Base-by-base conservation (phyloP, 768 basidiomycete genomes). In the Tylopilus sp. region DNA sequence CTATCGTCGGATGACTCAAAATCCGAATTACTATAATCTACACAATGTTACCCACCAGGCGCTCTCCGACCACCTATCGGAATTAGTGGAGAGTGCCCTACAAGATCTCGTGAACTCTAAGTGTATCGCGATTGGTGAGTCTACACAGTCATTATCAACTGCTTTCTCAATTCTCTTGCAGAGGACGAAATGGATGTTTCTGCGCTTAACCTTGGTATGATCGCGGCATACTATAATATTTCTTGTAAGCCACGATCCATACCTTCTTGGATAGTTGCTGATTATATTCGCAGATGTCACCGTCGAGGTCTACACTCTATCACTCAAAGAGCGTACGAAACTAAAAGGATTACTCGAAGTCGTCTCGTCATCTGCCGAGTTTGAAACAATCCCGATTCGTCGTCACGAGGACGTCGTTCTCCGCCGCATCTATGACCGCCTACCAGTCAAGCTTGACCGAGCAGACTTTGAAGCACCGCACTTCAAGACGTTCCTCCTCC, bases 1-100 rank as follows among this genome's bases (percentile, higher is more conserved):
- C 78, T 98, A 98, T 71, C 84, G 96, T 41, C 84, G 97, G 14
- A 90, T 98, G 86, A 95, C 93, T 0, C 93, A 98, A 67, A 99
- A 98, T 56, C 94, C 96, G 1, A 93, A 94, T 63, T 95, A 92
- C 69, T 94, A 94, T 74, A 92, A 93, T 57, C 75, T 95, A 16
- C 89, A 95, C 76, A 95, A 93, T 54, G 95, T 97, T 67, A 93
- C 86, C 60, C 95, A 98, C 65, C 90, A 94, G 43, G 92, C 97
- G 66, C 77, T 98, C 13, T 96, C 94, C 0, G 96, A 98, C 57
- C 94, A 98, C 66, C 76, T 98, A 6, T 98, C 95, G 1, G 95
- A 98, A 68, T 73, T 98, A 44, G 96, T 99, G 41, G 97, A 99
- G 71, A 92, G 78, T 54, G 98, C 97, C 0, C 69, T 98, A 54